phyloP scores from a whole-genome alignment of 805 yeast species.

The Yamadazyma nakazawae region DNA sequence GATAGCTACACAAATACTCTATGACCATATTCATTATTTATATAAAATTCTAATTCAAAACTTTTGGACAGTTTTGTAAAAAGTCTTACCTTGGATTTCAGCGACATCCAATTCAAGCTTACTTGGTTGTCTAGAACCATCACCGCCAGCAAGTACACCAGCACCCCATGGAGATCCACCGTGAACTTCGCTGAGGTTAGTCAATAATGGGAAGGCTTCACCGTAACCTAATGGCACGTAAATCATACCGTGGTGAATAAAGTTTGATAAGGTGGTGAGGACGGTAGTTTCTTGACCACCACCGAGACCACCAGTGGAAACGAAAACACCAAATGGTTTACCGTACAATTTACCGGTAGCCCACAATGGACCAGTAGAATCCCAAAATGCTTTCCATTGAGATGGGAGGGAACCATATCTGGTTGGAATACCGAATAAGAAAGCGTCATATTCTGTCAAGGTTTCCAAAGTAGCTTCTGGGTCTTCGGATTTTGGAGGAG shows the following conservation, averaged over 20 bases:
- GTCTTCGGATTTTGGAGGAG: slow-evolving; percentile 21
- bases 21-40: slow-evolving; percentile 1
- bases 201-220: slow-evolving; percentile 38
- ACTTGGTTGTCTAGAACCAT: slow-evolving; percentile 69
- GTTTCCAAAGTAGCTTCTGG: slow-evolving; percentile 60
- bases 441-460: slow-evolving; percentile 64
- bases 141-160: slow-evolving; percentile 71
- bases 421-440: slow-evolving; percentile 78
- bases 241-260: slow-evolving; percentile 76
- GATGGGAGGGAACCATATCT: slow-evolving; percentile 76
- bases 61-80: slow-evolving; percentile 29
- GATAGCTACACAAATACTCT: slow-evolving; percentile 49
- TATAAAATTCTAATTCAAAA: neutral
- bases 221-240: slow-evolving; percentile 77
- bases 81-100: slow-evolving; percentile 62
- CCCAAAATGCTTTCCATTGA: slow-evolving; percentile 80
- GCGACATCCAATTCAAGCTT: slow-evolving; percentile 63
- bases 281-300: slow-evolving; percentile 79
- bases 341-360: slow-evolving; percentile 65
- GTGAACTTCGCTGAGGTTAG: slow-evolving; percentile 60
- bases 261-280: slow-evolving; percentile 54
- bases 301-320: slow-evolving; percentile 69
- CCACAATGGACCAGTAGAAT: slow-evolving; percentile 75
- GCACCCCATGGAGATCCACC: slow-evolving; percentile 90
- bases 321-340: slow-evolving; percentile 72